Evolutionary conservation across 1,284 basidiomycete species (phyloP), one percentile per base, ranked within the genome.

Genomic region (Papiliotrema flavescens): DNA sequence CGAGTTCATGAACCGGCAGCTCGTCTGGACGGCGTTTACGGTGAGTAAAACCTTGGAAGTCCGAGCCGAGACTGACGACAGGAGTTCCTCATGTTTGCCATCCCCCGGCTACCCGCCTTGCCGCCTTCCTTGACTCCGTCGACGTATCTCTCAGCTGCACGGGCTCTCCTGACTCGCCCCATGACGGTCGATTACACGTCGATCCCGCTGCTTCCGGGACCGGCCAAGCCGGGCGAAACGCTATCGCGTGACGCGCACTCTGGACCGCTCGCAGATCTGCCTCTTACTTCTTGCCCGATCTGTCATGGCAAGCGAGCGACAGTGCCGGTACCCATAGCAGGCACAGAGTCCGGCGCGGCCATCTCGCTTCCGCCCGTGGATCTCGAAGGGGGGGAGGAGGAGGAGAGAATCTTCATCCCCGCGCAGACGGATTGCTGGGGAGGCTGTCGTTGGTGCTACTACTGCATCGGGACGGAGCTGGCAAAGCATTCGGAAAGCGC

Each of bases 21-120:
- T 99, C 81, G 95, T 98, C 51, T 99, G 96, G 96, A 90, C 95
- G 71, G 89, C 92, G 1, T 95, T 98, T 74, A 98, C 95, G 1
- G 92, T 93, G 71, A 60, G 87, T 77, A 6, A 37, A 39, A 47
- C 24, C 13, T 37, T 35, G 15, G 22, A 6, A 34, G 13, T n/a
- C 20, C 20, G 13, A 42, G 15, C 41, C 54, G 24, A 54, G 3
- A n/a, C 22, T 19, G 17, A 42, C 26, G n/a, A 13, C 65, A 96
- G 93, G 95, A 98, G 82, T 98, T 98, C 76, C 80, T 98, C 24
- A 80, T 98, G 42, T 98, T 98, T 78, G 77, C 94, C 6, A 79
- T 98, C 2, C 96, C 96, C 0, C 81, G 97, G 35, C 79, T 98
- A 40, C 86, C 82, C 61, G 79, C 80, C 41, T 77, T 86, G 23